Base-by-base conservation (phyloP, 306 rosid species). In the Hylodesmum podocarpum region DNA sequence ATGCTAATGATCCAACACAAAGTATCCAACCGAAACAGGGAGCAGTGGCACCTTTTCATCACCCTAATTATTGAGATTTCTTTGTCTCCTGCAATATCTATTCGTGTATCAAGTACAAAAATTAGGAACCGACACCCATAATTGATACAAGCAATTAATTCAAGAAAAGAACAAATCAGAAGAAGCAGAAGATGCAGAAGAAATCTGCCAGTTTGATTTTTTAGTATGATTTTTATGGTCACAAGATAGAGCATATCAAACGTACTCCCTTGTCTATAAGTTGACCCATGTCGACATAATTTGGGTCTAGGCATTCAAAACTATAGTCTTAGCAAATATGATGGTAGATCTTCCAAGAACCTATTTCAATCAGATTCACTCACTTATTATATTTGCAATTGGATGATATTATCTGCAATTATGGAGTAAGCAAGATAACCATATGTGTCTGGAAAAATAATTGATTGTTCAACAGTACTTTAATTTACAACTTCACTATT, bases 41-140 rank as follows among this genome's bases (percentile, higher is more conserved):
- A 49, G 37, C 1, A 58, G 57, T 73, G 80, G 68, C 69, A 51
- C 54, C 25, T 40, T 71, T 47, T 36, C 46, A 29, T 18, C 5
- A 53, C 70, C 21, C 18, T 18, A 66, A 82, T 78, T 72, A 82
- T 72, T 37, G 76, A 66, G 80, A 70, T 72, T 55, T 77, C 57
- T 24, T 18, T 77, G 82, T 77, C 79, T 29, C 66, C 72, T 67
- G 11, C 58, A 6, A 61, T 24, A 66, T 77, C 82, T 63, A 28
- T 72, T 72, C 59, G 51, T 77, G 77, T 64, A 19, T 54, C 67
- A 78, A 78, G 80, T 73, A 72, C 80, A n/a, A 7, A 7, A 37
- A 78, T 72, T 82, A 72, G 83, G 73, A 72, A 78, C 83, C 83
- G 83, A 82, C 86, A 72, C 76, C 47, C 61, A 77, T 66, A 72